Base-by-base conservation (phyloP, 2,329 filamentous ascomycete species). In the Cordyceps sp. region DNA sequence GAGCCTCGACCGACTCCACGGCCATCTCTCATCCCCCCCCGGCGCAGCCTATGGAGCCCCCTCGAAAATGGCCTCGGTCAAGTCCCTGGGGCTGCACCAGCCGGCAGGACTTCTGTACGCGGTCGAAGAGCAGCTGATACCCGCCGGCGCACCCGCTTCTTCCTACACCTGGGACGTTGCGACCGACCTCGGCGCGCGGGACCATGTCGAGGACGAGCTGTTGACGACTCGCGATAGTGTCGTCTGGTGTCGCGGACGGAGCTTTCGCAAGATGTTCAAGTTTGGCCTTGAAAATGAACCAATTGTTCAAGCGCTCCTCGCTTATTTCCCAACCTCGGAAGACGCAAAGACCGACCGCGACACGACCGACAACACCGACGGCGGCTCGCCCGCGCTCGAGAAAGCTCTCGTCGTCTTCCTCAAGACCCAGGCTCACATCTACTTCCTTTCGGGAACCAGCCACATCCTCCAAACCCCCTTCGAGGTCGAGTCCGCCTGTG, bases 381-480 rank as follows among this genome's bases (percentile, higher is more conserved):
- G 41, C 10, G 35, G 18, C 22, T n/a, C 36, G 14, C 39, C 45
- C 6, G 34, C 41, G 1, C 52, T 71, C 17, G 67, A 69, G 26
- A 68, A 77, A 46, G 85, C 88, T 5, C 59, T 98, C 38, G 83
- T 96, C 7, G 80, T 98, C 31, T 80, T 96, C 42, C 70, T 98
- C 41, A 86, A 82, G 55, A 86, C 83, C 1, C 88, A 96, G 49
- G 85, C 83, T 16, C 88, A 96, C 49, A 73, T 98, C 41, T 92
- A 86, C 61, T 94, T 92, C 50, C 68, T 96, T 24, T 73, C 80
- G 2, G 88, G 88, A 15, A 77, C 83, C 22, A 90, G 73, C 48
- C 82, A 98, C 64, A 73, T 93, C 36, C 68, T 96, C 30, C 84
- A 93, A 50, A 73, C 98, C 47, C 88, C 88, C 2, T 98, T 98